phyloP scores from a whole-genome alignment of 768 basidiomycete genomes.

The Auricularia heimuer region DNA sequence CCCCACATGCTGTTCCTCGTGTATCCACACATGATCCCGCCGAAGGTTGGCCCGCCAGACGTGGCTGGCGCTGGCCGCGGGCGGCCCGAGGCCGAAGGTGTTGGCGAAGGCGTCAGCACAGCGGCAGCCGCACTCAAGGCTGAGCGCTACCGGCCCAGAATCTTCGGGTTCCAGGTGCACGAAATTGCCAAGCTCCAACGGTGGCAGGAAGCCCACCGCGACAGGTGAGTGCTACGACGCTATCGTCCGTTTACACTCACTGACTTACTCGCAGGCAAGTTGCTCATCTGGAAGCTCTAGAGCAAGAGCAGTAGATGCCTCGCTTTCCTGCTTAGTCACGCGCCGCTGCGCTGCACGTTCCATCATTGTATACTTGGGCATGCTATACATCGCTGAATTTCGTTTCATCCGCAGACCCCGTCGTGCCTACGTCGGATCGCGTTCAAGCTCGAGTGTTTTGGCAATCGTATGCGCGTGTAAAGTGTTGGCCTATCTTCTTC shows the following conservation, averaged over 20 bases:
- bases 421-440: too few relatives aligned
- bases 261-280: constrained; percentile 27
- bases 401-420: too few relatives aligned
- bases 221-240: constrained; percentile 46
- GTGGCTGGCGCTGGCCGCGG: constrained; percentile 10
- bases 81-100: constrained; percentile 32
- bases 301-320: constrained; percentile 15
- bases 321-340: neutral
- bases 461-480: too few relatives aligned
- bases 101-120: constrained; percentile 65
- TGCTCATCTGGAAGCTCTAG: constrained; percentile 29
- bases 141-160: constrained; percentile 84
- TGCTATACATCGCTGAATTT: too few relatives aligned
- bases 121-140: constrained; percentile 78
- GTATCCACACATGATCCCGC: constrained; percentile 85
- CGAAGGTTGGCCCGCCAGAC: constrained; percentile 53
- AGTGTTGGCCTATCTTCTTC: too few relatives aligned
- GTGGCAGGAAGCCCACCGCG: constrained; percentile 92
- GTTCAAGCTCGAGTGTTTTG: too few relatives aligned
- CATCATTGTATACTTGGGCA: too few relatives aligned
- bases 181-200: constrained; percentile 88
- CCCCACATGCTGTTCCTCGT: constrained; percentile 96
- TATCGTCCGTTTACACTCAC: neutral
- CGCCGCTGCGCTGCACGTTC: neutral
- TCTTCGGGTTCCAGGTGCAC: constrained; percentile 94